Evolutionary conservation across 768 basidiomycete genomes (phyloP), one percentile per base, ranked within the genome.

Genomic region (Chalciporus sphaerocephalus): DNA sequence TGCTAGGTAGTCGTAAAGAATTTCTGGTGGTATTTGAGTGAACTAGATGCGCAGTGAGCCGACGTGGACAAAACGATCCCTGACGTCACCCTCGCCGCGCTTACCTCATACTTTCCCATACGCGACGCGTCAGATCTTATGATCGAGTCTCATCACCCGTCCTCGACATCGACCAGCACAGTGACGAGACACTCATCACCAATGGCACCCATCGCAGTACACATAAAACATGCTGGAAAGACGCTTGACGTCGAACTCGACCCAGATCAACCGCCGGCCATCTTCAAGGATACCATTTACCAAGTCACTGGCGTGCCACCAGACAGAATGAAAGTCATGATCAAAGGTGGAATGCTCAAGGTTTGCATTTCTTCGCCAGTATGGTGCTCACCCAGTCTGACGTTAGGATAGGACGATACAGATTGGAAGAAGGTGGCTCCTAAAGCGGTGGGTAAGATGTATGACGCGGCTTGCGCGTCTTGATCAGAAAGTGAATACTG

Each of bases 281-380:
- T 68, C 12, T 94, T 98, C 77, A 97, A 96, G 65, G 80, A 91
- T 50, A 73, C 80, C 5, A 74, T 98, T 25, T 88, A 87, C 58
- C 76, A 84, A 34, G 70, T 74, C 37, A 97, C 93, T 0, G 92
- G 92, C 7, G 86, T 98, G 3, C 92, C 90, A 3, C 67, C 80
- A 27, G 92, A 95, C 60, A 77, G 93, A 38, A 94, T 96, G 91
- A 99, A 98, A 70, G 86, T 98, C 53, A 93, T 96, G 87, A 77
- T 94, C 63, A 97, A 96, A 63, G 88, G 88, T 43, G 88, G 87
- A 28, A 75, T 92, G 44, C 78, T 96, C 57, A 95, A 94, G 80
- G 92, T 89, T 68, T 6, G 15, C 2, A 16, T 17, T 22, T 24
- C 22, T 28, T 27, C 21, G 13, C 5, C 24, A 1, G 2, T 5